A percentile compares a stretch with the other conserved stretches of the same genome.
phyloP scores from a whole-genome alignment of 192 early-diverging fungal species.

The Backusella circina region DNA sequence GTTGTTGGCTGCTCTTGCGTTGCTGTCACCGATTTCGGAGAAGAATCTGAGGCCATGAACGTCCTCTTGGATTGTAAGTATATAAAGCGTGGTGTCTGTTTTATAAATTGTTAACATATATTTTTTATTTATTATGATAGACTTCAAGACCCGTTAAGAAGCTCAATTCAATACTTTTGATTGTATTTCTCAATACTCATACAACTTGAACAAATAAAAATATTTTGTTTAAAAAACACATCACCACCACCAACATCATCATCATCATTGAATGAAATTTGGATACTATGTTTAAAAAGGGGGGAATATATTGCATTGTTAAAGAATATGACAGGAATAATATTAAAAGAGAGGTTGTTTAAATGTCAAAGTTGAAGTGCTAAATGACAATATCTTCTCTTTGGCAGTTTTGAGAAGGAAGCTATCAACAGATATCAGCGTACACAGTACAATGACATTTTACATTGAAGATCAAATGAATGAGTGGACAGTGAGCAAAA shows the following conservation, averaged over 20 bases:
- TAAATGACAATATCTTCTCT: too few species aligned
- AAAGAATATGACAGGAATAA: neutral
- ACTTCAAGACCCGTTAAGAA: constrained; percentile 38
- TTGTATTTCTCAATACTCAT: neutral
- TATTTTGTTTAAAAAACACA: neutral
- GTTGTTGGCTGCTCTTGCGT: constrained; percentile 94
- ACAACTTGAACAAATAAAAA: neutral
- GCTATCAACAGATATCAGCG: too few species aligned
- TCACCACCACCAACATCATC: neutral
- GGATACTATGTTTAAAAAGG: neutral
- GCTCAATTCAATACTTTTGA: neutral
- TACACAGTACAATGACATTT: too few species aligned
- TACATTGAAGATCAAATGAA: too few species aligned
- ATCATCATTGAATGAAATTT: neutral
- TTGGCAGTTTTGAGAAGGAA: too few species aligned
- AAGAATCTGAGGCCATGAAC: constrained; percentile 98
- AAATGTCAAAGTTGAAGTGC: too few species aligned
- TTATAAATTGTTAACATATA: neutral
- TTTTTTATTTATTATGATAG: constrained; percentile 5
- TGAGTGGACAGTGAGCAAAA: too few species aligned
- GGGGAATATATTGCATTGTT: neutral
- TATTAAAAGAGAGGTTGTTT: neutral
- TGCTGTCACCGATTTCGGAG: constrained; percentile 96
- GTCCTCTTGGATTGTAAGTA: constrained; percentile 76
- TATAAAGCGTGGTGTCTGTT: neutral